Evolutionary conservation across 2,329 filamentous ascomycete species (phyloP).

Genomic region (Myrmaecium sp.): DNA sequence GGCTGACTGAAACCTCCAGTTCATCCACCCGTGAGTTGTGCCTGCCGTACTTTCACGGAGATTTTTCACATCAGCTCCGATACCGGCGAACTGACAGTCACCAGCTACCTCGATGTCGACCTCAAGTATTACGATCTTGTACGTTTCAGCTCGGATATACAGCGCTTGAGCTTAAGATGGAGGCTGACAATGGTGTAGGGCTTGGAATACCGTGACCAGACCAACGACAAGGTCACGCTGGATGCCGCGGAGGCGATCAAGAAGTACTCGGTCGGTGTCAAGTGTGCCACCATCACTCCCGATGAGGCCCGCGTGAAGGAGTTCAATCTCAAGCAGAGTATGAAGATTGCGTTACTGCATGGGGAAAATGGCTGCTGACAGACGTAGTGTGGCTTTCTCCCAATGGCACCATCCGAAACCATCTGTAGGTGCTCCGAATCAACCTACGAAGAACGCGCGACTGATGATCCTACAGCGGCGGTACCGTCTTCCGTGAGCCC

Average conservation of each 20-base stretch:
- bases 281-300: slow-evolving; percentile 97
- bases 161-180: not conserved
- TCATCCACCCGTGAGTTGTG: slow-evolving; percentile 55
- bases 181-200: slow-evolving; percentile 30
- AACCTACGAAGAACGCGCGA: not conserved
- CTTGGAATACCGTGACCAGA: slow-evolving; percentile 86
- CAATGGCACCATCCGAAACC: slow-evolving; percentile 69
- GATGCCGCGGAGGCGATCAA: slow-evolving; percentile 95
- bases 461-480: slow-evolving; percentile 38
- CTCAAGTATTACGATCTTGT: slow-evolving; percentile 91
- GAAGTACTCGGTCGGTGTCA: slow-evolving; percentile 97
- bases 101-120: slow-evolving; percentile 77
- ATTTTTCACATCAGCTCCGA: not conserved
- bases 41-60: slow-evolving; percentile 3
- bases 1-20: slow-evolving; percentile 25
- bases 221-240: slow-evolving; percentile 86
- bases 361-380: slow-evolving; percentile 3
- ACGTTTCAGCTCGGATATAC: slow-evolving; percentile 8
- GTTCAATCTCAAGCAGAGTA: slow-evolving; percentile 97
- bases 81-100: slow-evolving; percentile 4
- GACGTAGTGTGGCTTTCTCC: slow-evolving; percentile 84
- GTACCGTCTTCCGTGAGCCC: slow-evolving; percentile 97
- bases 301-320: slow-evolving; percentile 94
- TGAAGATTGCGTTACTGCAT: slow-evolving; percentile 15
- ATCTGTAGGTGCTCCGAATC: slow-evolving; percentile 28